Evolutionary conservation across 768 basidiomycete genomes (phyloP), one percentile per base, ranked within the genome.

Genomic region (Hygrocybe punicea): DNA sequence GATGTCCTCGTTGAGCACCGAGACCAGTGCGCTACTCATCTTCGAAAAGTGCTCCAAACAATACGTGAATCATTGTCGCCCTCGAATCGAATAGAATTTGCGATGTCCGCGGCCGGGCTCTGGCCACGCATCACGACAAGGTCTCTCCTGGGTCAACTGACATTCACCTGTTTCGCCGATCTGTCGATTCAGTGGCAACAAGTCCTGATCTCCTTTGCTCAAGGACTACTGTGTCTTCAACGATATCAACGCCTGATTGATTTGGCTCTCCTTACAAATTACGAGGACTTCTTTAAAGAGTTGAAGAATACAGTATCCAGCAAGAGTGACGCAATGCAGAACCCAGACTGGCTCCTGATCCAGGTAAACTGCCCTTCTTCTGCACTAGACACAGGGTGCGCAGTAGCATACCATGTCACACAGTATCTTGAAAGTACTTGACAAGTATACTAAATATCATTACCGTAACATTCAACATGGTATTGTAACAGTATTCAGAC

Each of bases 121-220:
- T 79, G 78, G 77, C 78, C 78, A 16, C 67, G 70, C 4, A 51
- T 74, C 16, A 73, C 73, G 3, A 23, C 64, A 2, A 63, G 63
- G 44, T 49, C 62, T 2, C 66, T 79, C n/a, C 63, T 78, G 17
- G 56, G 56, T 16, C 58, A 42, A 6, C 63, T 78, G 44, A 66
- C 71, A 8, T 69, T 66, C 11, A 60, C 66, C 7, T 66, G 67
- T 3, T 19, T 34, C 1, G 60, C 33, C 3, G 14, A 1, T 7
- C 50, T 72, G 19, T 39, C 67, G 1, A 21, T 51, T 1, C 21
- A 59, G 10, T 80, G 79, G 78, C 54, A 58, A 50, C 33, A 54
- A 14, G 63, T 56, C 58, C 59, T 80, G 13, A 58, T 66, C 14
- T 17, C 10, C 13, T 54, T 78, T n/a, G 67, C 70, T 4, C 58